A percentile compares a stretch with the other conserved stretches of the same genome.
phyloP scores from a whole-genome alignment of 805 yeast genomes.

The Teunomyces kruisii region DNA sequence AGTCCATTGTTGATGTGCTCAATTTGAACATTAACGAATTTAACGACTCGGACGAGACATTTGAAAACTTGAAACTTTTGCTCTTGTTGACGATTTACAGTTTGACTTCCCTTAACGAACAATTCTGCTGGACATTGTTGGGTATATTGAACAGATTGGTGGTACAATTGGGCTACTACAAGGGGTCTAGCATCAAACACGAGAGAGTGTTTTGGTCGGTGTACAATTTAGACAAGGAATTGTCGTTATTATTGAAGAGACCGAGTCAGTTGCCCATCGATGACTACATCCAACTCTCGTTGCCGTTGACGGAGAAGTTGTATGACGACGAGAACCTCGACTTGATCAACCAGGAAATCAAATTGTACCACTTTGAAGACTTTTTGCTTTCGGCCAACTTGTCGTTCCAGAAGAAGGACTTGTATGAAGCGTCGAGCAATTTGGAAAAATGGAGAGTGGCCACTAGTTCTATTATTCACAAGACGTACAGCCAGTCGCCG shows the following conservation, averaged over 20 bases:
- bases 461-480: conserved; percentile 27
- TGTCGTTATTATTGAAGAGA: conserved; percentile 30
- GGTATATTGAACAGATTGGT: conserved; percentile 34
- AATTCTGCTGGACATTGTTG: conserved; percentile 33
- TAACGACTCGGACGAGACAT: conserved; percentile 19
- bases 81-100: conserved; percentile 33
- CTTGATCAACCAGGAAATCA: conserved; percentile 23
- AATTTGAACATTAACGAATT: conserved; percentile 22
- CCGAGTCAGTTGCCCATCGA: conserved; percentile 37
- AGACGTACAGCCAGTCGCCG: conserved; percentile 24
- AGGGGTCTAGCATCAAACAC: conserved; percentile 4
- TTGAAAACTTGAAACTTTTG: conserved; percentile 28
- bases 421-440: conserved; percentile 25
- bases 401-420: conserved; percentile 3
- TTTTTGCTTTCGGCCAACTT: conserved; percentile 18
- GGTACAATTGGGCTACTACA: conserved; percentile 21
- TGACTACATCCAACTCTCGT: conserved; percentile 16
- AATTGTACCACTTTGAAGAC: conserved; percentile 24
- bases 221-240: conserved; percentile 38
- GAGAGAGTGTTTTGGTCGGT: conserved; percentile 36
- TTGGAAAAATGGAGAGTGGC: conserved; percentile 40
- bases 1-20: conserved; percentile 33
- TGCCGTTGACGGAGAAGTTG: conserved; percentile 16
- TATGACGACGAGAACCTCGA: conserved; percentile 23
- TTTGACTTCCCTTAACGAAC: conserved; percentile 26